Conservation (phyloP, 177 flowering plant genomes). For the Vitis hybrid region DNA sequence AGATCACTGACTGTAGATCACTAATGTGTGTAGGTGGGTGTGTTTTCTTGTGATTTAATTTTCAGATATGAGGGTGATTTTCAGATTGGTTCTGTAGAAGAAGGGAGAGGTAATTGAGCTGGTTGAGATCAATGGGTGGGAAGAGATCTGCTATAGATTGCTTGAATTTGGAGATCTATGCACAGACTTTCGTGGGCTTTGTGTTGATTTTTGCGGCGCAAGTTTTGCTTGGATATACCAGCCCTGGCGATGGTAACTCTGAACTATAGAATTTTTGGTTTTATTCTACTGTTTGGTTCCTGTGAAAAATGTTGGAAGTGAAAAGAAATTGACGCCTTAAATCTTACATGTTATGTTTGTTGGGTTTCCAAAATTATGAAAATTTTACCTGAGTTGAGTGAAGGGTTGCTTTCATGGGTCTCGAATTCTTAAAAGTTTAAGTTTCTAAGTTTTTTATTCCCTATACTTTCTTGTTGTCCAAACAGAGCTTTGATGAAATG, state of each 20-base stretch:
- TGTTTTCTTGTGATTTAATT: not conserved
- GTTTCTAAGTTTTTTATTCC: too few species aligned
- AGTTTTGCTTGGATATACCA: slow-evolving; percentile 47
- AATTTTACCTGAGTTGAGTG: not conserved
- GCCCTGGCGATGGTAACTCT: slow-evolving; percentile 58
- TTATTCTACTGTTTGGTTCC: slow-evolving; percentile 10
- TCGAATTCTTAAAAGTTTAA: too few species aligned
- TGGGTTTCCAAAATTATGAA: not conserved
- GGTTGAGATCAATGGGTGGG: slow-evolving; percentile 30
- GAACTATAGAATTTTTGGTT: slow-evolving; percentile 1
- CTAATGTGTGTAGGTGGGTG: not conserved
- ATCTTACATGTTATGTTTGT: not conserved
- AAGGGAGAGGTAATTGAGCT: slow-evolving; percentile 11
- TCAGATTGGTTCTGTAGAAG: slow-evolving; percentile 10
- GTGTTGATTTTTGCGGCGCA: slow-evolving; percentile 32
- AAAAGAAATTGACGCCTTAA: not conserved
- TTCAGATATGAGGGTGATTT: slow-evolving; percentile 15
- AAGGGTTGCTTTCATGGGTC: not conserved
- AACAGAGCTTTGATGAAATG: too few species aligned
- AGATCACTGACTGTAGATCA: not conserved
- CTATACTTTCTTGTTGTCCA: too few species aligned
- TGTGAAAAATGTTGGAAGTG: slow-evolving; percentile 7
- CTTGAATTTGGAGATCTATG: slow-evolving; percentile 38
- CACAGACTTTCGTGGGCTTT: slow-evolving; percentile 26
- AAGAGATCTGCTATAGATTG: slow-evolving; percentile 36